Percentiles rank a stretch among this genome's conserved stretches.
Evolutionary conservation across 2,329 filamentous ascomycete genomes (phyloP).

Genomic region (Penicillium hesseltinei): DNA sequence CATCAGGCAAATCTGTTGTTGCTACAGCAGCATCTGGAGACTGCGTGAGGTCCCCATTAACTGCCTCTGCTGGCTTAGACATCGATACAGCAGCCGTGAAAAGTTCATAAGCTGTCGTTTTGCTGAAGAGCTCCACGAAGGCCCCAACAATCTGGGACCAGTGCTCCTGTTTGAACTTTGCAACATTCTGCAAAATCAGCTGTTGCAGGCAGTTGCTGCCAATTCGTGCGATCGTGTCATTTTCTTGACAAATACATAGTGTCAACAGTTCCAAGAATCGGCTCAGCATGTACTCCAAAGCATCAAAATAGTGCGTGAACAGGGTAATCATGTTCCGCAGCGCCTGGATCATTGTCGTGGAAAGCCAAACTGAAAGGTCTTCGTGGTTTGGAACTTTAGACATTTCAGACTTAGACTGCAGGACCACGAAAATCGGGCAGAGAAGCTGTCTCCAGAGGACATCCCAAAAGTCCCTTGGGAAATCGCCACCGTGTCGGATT

Average conservation of each 20-base stretch:
- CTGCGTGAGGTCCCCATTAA: slow-evolving; percentile 27
- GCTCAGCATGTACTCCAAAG: slow-evolving; percentile 95
- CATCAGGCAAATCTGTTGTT: slow-evolving; percentile 23
- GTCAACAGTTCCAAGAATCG: slow-evolving; percentile 93
- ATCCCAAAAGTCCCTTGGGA: slow-evolving; percentile 95
- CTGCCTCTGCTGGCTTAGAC: slow-evolving; percentile 37
- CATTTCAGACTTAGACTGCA: slow-evolving; percentile 96
- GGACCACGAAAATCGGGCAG: slow-evolving; percentile 97
- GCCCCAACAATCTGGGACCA: slow-evolving; percentile 94
- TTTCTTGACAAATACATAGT: slow-evolving; percentile 97
- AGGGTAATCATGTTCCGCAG: slow-evolving; percentile 97
- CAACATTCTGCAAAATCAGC: slow-evolving; percentile 92
- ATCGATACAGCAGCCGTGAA: slow-evolving; percentile 74
- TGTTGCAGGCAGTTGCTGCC: slow-evolving; percentile 98
- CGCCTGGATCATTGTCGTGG: slow-evolving; percentile 98
- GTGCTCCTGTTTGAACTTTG: slow-evolving; percentile 81
- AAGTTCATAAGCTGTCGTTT: slow-evolving; percentile 90
- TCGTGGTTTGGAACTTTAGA: slow-evolving; percentile 92
- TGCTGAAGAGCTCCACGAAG: slow-evolving; percentile 92
- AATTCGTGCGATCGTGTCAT: slow-evolving; percentile 96
- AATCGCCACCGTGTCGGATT: slow-evolving; percentile 84
- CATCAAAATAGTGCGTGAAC: slow-evolving; percentile 97
- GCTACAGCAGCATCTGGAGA: slow-evolving; percentile 22
- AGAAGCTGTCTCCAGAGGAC: slow-evolving; percentile 95
- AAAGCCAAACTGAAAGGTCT: slow-evolving; percentile 96